Evolutionary conservation across 148 eudicot genomes (phyloP).

Genomic region (Chenopodium album): DNA sequence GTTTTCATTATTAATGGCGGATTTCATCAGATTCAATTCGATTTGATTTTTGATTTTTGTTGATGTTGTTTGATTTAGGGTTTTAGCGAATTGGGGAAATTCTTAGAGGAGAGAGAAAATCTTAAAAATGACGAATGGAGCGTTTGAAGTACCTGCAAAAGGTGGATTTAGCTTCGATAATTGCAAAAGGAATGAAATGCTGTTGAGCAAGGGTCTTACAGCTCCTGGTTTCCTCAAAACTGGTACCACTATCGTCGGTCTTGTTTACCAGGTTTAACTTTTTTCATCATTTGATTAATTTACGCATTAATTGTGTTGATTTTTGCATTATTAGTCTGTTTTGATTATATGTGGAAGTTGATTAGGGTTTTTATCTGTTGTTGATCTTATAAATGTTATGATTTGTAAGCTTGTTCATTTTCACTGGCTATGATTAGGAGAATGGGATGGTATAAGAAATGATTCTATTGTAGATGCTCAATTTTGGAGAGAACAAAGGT

Average conservation of each 20-base stretch:
- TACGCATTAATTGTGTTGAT: neutral
- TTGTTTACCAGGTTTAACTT: constrained; percentile 51
- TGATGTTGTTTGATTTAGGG: constrained; percentile 18
- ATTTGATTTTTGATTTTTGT: neutral
- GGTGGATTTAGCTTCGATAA: constrained; percentile 75
- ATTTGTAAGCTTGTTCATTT: no score
- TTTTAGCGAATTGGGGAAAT: constrained; percentile 15
- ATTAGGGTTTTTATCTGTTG: no score
- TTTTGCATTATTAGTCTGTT: neutral
- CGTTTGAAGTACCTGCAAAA: constrained; percentile 53
- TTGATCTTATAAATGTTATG: no score
- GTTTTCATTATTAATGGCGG: no score
- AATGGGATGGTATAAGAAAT: neutral
- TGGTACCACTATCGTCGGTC: constrained; percentile 85
- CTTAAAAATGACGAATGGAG: constrained; percentile 39
- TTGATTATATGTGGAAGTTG: neutral
- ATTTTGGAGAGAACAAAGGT: neutral
- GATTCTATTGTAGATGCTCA: no score
- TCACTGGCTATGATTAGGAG: no score
- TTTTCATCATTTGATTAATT: neutral
- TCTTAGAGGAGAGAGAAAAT: neutral
- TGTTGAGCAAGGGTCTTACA: constrained; percentile 56
- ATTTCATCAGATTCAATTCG: neutral
- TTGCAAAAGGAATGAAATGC: constrained; percentile 72
- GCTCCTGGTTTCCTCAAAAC: constrained; percentile 59